Evolutionary conservation across 2,329 filamentous ascomycete genomes (phyloP).

Genomic region (Neospermospora avenae): DNA sequence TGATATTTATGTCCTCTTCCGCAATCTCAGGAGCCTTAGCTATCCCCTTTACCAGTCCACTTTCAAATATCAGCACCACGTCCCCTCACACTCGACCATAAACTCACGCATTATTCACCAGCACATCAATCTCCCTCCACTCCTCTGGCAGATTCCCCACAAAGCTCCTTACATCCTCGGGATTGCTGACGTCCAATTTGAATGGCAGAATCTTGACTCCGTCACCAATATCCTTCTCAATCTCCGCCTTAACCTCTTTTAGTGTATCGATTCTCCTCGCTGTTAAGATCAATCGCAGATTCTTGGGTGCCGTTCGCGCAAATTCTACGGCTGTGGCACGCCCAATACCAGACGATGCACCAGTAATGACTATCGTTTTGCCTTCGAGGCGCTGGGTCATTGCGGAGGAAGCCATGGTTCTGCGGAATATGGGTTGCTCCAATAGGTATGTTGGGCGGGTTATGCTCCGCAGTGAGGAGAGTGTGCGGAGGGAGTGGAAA

Average conservation of each 20-base stretch:
- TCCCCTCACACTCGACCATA: neutral
- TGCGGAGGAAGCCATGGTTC: conserved; percentile 61
- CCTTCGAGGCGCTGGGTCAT: conserved; percentile 81
- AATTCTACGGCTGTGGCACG: conserved; percentile 84
- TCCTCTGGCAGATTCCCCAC: conserved; percentile 72
- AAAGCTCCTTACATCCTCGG: conserved; percentile 70
- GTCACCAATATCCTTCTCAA: conserved; percentile 69
- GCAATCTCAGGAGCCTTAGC: conserved; percentile 81
- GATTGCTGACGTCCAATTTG: conserved; percentile 82
- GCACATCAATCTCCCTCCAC: conserved; percentile 78
- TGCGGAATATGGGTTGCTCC: conserved; percentile 9
- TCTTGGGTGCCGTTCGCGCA: conserved; percentile 74
- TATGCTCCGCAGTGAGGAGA: neutral
- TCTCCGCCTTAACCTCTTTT: conserved; percentile 71
- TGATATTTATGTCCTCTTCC: conserved; percentile 76
- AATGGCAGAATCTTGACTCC: conserved; percentile 81
- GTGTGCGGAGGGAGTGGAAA: conserved; percentile 16
- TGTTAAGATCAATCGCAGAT: conserved; percentile 81
- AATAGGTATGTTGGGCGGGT: neutral
- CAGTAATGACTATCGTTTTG: conserved; percentile 91
- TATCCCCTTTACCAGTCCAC: conserved; percentile 84
- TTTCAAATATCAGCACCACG: conserved; percentile 36
- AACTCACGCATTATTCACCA: conserved; percentile 84
- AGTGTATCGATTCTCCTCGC: conserved; percentile 81
- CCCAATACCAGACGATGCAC: conserved; percentile 91